These are phyloP conservation scores for Fusarium austroafricanum DNA, from an alignment of 2,329 filamentous ascomycete species.

Conservation along the genomic window DNA sequence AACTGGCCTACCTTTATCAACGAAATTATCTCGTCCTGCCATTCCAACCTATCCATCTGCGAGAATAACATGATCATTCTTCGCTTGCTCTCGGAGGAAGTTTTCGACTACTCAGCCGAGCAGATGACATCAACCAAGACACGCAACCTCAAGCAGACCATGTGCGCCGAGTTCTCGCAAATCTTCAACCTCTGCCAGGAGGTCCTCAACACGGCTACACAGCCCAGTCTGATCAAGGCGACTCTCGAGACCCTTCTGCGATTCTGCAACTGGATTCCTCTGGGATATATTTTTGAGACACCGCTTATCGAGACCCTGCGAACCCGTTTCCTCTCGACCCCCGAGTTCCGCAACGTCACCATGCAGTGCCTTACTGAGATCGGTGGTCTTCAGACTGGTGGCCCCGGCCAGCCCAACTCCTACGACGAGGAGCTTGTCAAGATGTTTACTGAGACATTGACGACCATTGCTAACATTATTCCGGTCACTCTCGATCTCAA, in stretches of 20 bases:
- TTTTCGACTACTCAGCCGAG: slow-evolving; percentile 98
- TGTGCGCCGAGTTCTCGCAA: slow-evolving; percentile 98
- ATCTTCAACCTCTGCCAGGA: slow-evolving; percentile 99
- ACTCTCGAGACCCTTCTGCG: slow-evolving; percentile 94
- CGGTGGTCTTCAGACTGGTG: slow-evolving; percentile 88
- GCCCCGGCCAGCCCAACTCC: slow-evolving; percentile 71
- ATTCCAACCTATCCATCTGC: slow-evolving; percentile 95
- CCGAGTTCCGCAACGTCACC: slow-evolving; percentile 96
- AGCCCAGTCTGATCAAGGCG: slow-evolving; percentile 91
- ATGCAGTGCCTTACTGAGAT: slow-evolving; percentile 98
- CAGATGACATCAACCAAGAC: slow-evolving; percentile 99
- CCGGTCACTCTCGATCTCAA: slow-evolving; percentile 91
- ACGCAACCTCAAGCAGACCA: slow-evolving; percentile 95
- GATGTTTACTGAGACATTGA: slow-evolving; percentile 98
- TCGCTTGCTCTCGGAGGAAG: slow-evolving; percentile 93
- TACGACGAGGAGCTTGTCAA: slow-evolving; percentile 97
- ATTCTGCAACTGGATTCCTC: slow-evolving; percentile 98
- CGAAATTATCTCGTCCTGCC: slow-evolving; percentile 97
- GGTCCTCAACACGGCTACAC: slow-evolving; percentile 89
- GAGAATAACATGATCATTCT: slow-evolving; percentile 99
- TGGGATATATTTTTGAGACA: slow-evolving; percentile 99
- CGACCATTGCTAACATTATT: slow-evolving; percentile 92
- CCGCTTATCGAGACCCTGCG: slow-evolving; percentile 94
- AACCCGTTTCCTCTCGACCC: slow-evolving; percentile 90
- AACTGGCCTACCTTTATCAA: slow-evolving; percentile 99